phyloP scores from a whole-genome alignment of 1,284 basidiomycete genomes.

The Cryptococcus deneoformans region DNA sequence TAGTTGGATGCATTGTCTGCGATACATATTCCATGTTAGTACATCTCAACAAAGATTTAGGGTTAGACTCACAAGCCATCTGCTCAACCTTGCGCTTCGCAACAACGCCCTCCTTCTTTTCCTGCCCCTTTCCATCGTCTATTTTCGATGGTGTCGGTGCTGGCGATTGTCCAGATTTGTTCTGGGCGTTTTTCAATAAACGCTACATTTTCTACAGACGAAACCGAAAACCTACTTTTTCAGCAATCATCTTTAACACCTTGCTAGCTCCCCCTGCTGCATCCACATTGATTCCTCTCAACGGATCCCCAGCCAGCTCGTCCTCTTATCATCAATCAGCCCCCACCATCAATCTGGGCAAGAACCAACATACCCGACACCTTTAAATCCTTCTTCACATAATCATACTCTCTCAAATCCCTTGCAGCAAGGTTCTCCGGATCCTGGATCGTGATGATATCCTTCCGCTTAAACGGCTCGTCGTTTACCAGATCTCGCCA shows the following conservation, averaged over 20 bases:
- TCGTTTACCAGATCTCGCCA: constrained; percentile 84
- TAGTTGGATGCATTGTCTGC: constrained; percentile 88
- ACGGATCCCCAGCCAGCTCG: constrained; percentile 41
- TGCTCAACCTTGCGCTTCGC: constrained; percentile 39
- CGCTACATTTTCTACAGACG: not conserved
- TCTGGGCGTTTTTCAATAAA: constrained; percentile 14
- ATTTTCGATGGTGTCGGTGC: constrained; percentile 11
- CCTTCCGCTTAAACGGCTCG: constrained; percentile 78
- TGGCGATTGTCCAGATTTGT: constrained; percentile 29
- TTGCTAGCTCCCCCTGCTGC: constrained; percentile 50
- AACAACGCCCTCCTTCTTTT: constrained; percentile 44
- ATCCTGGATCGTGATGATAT: constrained; percentile 83
- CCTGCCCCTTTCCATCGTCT: constrained; percentile 8
- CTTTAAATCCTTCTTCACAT: constrained; percentile 49
- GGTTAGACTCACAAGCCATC: constrained; percentile 34
- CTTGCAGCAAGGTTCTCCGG: constrained; percentile 48
- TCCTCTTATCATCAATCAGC: constrained; percentile 20
- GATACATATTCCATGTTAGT: too few relatives aligned
- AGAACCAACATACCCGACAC: constrained; percentile 30
- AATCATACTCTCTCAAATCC: constrained; percentile 49
- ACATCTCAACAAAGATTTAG: too few relatives aligned
- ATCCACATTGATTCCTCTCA: constrained; percentile 51
- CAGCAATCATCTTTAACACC: constrained; percentile 49
- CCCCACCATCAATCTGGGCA: not conserved
- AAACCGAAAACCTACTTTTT: constrained; percentile 37